A percentile compares a stretch with the other conserved stretches of the same genome.
These are phyloP conservation scores for Rhynchospora pubera DNA, from an alignment of 176 grass and related monocot genomes.

Conservation along the genomic window DNA sequence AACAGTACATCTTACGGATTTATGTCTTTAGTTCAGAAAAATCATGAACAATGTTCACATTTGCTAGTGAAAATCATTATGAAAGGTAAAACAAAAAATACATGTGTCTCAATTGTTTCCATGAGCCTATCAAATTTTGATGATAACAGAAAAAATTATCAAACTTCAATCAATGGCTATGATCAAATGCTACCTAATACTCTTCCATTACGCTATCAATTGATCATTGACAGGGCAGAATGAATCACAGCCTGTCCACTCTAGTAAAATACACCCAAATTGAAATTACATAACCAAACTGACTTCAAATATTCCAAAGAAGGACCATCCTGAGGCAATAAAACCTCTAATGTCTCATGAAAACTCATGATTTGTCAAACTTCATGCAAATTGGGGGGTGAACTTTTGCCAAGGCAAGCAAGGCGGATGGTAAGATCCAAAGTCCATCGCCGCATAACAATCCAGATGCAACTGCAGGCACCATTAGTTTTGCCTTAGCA, in stretches of 20 bases:
- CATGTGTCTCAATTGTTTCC: neutral
- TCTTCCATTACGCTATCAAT: neutral
- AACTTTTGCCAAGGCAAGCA: constrained; percentile 79
- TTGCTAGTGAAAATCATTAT: neutral
- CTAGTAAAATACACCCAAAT: neutral
- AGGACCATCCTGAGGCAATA: neutral
- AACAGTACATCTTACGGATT: too few species aligned
- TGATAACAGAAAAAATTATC: neutral
- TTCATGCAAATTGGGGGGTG: constrained; percentile 97
- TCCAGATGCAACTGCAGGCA: constrained; percentile 80
- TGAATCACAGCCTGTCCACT: neutral
- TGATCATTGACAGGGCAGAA: neutral
- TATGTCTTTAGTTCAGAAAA: too few species aligned
- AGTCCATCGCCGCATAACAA: constrained; percentile 88
- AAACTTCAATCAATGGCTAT: neutral
- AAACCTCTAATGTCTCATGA: neutral
- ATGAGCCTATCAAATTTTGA: neutral
- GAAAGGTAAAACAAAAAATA: neutral
- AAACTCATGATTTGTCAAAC: constrained; percentile 37
- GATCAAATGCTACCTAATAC: neutral
- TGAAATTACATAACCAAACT: neutral
- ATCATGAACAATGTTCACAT: too few species aligned
- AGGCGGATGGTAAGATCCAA: constrained; percentile 77
- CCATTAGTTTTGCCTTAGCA: constrained; percentile 55
- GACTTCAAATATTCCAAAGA: neutral